These are phyloP conservation scores for Aristolochia contorta DNA, from an alignment of 164 flowering plant genomes.

Conservation along the genomic window DNA sequence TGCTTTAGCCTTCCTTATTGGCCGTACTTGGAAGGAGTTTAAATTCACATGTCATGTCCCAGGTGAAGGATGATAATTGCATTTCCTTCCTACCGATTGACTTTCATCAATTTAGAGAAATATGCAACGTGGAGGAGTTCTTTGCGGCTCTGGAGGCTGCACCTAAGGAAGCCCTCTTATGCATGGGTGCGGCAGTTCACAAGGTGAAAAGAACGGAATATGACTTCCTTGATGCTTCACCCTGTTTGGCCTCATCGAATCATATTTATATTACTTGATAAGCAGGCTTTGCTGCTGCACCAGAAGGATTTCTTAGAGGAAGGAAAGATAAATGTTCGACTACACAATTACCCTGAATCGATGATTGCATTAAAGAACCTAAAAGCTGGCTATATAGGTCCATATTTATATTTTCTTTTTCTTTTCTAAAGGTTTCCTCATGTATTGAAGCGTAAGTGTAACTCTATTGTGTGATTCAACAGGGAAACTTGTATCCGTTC, in stretches of 20 bases:
- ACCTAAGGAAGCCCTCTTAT: conserved; percentile 62
- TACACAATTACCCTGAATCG: conserved; percentile 68
- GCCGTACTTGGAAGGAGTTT: neutral
- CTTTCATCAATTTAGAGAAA: conserved; percentile 44
- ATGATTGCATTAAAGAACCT: conserved; percentile 77
- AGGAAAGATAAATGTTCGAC: conserved; percentile 57
- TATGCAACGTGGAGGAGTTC: conserved; percentile 39
- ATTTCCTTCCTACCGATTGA: conserved; percentile 44
- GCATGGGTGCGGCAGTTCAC: conserved; percentile 80
- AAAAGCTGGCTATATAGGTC: conserved; percentile 97
- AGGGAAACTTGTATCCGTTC: conserved; percentile 87
- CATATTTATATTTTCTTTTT: neutral
- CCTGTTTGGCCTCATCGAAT: conserved; percentile 1
- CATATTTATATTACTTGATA: neutral
- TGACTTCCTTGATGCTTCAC: neutral
- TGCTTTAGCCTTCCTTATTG: neutral
- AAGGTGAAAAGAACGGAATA: conserved; percentile 34
- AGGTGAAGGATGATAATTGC: conserved; percentile 64
- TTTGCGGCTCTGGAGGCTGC: conserved; percentile 37
- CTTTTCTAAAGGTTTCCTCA: neutral
- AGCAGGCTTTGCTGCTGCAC: conserved; percentile 38
- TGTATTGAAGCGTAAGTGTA: neutral
- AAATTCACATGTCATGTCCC: neutral
- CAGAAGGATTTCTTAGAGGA: conserved; percentile 19
- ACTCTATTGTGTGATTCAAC: conserved; percentile 13